Evolutionary conservation across 306 rosid species (phyloP), one percentile per base, ranked within the genome.

Genomic region (Mimosa pudica): DNA sequence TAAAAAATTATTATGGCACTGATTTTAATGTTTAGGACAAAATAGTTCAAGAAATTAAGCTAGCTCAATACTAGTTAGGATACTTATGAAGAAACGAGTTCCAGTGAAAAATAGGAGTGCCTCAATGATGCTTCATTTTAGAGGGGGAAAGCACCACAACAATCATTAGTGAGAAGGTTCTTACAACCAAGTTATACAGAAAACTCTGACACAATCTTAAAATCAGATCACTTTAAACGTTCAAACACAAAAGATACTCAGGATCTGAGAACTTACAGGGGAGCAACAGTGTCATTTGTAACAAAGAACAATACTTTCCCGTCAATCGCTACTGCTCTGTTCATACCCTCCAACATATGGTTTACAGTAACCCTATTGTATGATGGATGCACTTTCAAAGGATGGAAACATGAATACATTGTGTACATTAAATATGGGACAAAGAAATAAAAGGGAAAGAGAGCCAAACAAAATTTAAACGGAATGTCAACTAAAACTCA

Each of bases 241-340:
- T 66, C 35, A 52, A 69, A 79, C 6, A 78, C 74, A 49, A 51
- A 70, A 70, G 45, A 58, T 72, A 76, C 67, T 55, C n/a, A 77
- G 72, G 70, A 71, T 65, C 11, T 77, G 80, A 80, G 57, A 60
- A 87, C 97, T 92, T 90, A 94, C 97, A 89, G 75, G 49, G 98
- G 97, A 81, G 98, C 79, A 66, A 84, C 77, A 81, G 79, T 77
- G 49, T 94, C 98, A 82, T 88, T 90, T 83, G 77, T 89, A 58
- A 94, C 81, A 86, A 86, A 90, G 90, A 91, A 89, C 73, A 92
- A 61, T 74, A 92, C 97, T 88, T 90, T 94, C 79, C 95, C 97
- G 4, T 85, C 88, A 38, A 92, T 81, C 64, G 95, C 95, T 35
- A 89, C 86, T 70, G 89, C 80, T 89, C 82, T 94, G 89, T 94